Evolutionary conservation across 768 basidiomycete genomes (phyloP).

Genomic region (Tricholomella constricta): DNA sequence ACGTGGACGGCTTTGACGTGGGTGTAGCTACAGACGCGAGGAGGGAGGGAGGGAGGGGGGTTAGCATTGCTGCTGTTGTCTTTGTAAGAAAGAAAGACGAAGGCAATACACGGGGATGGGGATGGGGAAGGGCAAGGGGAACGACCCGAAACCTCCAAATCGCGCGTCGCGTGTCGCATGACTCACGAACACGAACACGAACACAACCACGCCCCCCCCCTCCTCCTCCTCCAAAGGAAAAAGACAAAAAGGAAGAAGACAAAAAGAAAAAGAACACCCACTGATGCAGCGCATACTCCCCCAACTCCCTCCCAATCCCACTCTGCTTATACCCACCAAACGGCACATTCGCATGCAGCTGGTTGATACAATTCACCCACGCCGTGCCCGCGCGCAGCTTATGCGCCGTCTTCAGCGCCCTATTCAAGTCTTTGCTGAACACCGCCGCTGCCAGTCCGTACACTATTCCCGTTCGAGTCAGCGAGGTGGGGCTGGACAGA

Average conservation of each 20-base stretch:
- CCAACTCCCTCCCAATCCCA: constrained; percentile 80
- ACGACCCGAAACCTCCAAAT: too few relatives aligned
- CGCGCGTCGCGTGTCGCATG: too few relatives aligned
- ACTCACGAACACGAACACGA: too few relatives aligned
- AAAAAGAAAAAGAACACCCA: constrained; percentile 27
- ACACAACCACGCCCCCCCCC: too few relatives aligned
- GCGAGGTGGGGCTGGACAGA: background rate
- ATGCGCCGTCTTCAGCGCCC: constrained; percentile 73
- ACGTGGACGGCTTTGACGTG: background rate
- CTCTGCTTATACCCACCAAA: constrained; percentile 89
- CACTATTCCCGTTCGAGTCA: constrained; percentile 20
- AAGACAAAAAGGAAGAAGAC: too few relatives aligned
- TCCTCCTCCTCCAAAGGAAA: too few relatives aligned
- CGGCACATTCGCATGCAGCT: constrained; percentile 58
- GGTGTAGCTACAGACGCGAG: constrained; percentile 2
- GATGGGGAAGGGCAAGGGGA: too few relatives aligned
- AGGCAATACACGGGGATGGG: too few relatives aligned
- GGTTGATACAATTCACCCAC: constrained; percentile 63
- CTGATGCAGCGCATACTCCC: constrained; percentile 73
- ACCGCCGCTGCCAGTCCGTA: constrained; percentile 91
- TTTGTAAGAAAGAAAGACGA: too few relatives aligned
- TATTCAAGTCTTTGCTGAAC: constrained; percentile 77
- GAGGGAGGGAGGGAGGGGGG: too few relatives aligned
- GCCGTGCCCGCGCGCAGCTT: constrained; percentile 79
- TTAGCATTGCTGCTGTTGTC: too few relatives aligned